Base-by-base conservation (phyloP, 306 rosid genomes). In the Quercus bicolor region DNA sequence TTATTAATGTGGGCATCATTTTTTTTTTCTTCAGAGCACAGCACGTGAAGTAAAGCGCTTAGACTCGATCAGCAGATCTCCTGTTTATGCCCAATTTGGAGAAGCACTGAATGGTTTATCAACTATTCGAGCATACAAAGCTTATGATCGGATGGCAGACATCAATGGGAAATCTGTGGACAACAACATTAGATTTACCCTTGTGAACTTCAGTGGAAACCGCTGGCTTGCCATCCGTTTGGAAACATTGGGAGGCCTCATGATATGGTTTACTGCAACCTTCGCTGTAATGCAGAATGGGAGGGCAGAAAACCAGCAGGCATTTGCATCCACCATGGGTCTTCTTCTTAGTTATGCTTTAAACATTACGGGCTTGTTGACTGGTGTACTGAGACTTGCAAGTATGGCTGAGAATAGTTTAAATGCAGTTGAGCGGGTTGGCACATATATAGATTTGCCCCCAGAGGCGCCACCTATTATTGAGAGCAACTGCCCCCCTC, bases 61-160 rank as follows among this genome's bases (percentile, higher is more conserved):
- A 65, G 98, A 94, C 84, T 94, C 98, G 53, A 81, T 88, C 33
- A 94, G 94, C 82, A 86, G 98, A 88, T 94, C 98, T 57, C 98
- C 98, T 45, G 95, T 94, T 71, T 94, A 94, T 86, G 98, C 97
- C 55, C 98, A 94, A 83, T 92, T 94, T 85, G 91, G 97, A 73
- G 98, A 94, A 89, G 97, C 98, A 37, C 83, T 94, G 72, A 92
- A 94, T 81, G 98, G 98, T 77, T 72, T 94, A 77, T 75, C 93
- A 82, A 86, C 95, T 0, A 94, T 94, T 62, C 97, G 97, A 5
- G 97, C 97, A 70, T 94, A 91, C 83, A 86, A 92, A 86, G 97
- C 98, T 51, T 94, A 94, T 70, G 97, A 92, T 78, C 89, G 97
- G 61, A 92, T 94, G 97, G 90, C 98, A 5, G 90, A 89, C 21